Base-by-base conservation (phyloP, 1,284 basidiomycete species). In the Hypsizygus ulmarius region DNA sequence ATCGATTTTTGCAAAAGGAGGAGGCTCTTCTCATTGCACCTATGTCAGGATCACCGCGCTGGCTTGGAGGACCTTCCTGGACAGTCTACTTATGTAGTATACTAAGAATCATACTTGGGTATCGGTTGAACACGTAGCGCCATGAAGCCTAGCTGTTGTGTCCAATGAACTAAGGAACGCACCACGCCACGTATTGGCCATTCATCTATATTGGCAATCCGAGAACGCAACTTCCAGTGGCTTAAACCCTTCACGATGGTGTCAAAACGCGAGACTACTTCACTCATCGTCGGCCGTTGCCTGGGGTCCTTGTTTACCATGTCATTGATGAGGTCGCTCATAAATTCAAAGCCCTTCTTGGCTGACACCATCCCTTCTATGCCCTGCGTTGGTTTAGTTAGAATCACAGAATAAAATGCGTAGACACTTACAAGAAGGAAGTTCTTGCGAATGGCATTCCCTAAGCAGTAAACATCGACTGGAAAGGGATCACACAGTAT, bases 391-490 rank as follows among this genome's bases (percentile, higher is more conserved):
- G 4, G 21, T 25, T 25, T 7, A 25, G 21, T 25, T 3, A 25
- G 7, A 25, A 25, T 4, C 7, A n/a, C 21, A 25, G 7, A 3
- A 4, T 34, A 10, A 3, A 12, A 34, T 5, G 32, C 3, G 15
- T 34, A 3, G 12, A 10, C 2, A 12, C 43, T 9, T 19, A 50
- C 48, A n/a, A 45, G 36, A 16, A 45, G 32, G 29, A 68, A 67
- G 5, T 58, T 35, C 28, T 46, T 12, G 3, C 55, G 43, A 5
- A 72, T 60, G 3, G 58, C 34, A 10, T 69, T 68, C 0, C 70
- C 70, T 0, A 70, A 42, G 21, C 62, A 66, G 41, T 68, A 72
- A 0, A 72, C 53, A 36, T 72, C 70, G 0, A 65, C 65, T 0
- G 61, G 59, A 25, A 71, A 72, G 0, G 68, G 69, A 37, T 73